These are phyloP conservation scores for Chytriomyces confervae DNA, from an alignment of 192 early-diverging fungal genomes.

Conservation along the genomic window DNA sequence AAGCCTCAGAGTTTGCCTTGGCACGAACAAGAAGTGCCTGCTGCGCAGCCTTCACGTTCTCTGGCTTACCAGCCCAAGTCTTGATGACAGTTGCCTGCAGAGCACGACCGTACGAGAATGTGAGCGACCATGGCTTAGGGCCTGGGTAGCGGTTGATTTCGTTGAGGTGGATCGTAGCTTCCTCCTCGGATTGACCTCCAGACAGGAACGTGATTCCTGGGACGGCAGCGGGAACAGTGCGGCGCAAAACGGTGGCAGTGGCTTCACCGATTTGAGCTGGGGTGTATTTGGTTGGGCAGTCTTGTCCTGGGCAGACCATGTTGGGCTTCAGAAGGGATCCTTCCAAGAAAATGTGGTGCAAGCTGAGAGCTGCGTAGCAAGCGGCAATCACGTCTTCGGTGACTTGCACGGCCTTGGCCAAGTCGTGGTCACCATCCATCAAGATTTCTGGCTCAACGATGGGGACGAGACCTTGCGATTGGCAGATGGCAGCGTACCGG, in stretches of 20 bases:
- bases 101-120: constrained; percentile 54
- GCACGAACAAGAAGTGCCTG: constrained; percentile 43
- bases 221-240: constrained; percentile 53
- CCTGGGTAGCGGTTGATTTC: constrained; percentile 44
- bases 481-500: constrained; percentile 52
- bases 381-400: constrained; percentile 50
- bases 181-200: constrained; percentile 52
- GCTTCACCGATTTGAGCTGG: constrained; percentile 47
- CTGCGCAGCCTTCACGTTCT: constrained; percentile 53
- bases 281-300: constrained; percentile 49
- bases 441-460: constrained; percentile 57
- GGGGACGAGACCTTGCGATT: constrained; percentile 50
- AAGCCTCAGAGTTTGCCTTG: constrained; percentile 49
- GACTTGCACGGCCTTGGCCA: constrained; percentile 42
- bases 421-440: constrained; percentile 56
- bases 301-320: constrained; percentile 53
- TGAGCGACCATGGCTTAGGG: constrained; percentile 47
- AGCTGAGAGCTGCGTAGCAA: constrained; percentile 46
- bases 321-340: constrained; percentile 56
- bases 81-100: constrained; percentile 53
- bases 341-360: constrained; percentile 53
- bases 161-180: constrained; percentile 51
- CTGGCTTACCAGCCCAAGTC: constrained; percentile 49
- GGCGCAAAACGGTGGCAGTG: constrained; percentile 46
- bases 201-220: constrained; percentile 56